Evolutionary conservation across 2,329 filamentous ascomycete species (phyloP).

Genomic region (Colletotrichum cordylinicola): DNA sequence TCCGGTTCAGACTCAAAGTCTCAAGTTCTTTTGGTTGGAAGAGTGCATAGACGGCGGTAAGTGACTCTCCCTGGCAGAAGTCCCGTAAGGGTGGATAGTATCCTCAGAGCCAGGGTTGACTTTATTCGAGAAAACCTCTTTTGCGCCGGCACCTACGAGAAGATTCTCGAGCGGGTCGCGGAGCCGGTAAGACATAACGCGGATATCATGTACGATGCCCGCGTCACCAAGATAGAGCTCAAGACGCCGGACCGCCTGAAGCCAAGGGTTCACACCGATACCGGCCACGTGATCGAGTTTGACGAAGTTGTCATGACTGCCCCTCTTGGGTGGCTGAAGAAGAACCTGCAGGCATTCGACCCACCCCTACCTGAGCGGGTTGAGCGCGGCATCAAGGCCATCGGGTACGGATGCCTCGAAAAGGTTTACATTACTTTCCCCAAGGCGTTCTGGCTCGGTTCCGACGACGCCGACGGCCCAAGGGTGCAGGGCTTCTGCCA

Average conservation of each 20-base stretch:
- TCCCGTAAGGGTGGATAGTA: background rate
- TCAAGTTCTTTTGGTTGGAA: conserved; percentile 81
- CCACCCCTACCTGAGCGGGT: conserved; percentile 64
- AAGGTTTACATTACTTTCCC: conserved; percentile 77
- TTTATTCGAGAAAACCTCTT: conserved; percentile 59
- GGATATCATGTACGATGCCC: conserved; percentile 56
- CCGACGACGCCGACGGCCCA: conserved; percentile 40
- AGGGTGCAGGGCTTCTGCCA: conserved; percentile 72
- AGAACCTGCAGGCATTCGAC: conserved; percentile 61
- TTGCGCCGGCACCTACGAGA: conserved; percentile 63
- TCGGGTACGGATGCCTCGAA: conserved; percentile 75
- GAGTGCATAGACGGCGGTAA: conserved; percentile 76
- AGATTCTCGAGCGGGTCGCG: conserved; percentile 63
- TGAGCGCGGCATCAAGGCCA: conserved; percentile 64
- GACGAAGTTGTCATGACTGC: conserved; percentile 73
- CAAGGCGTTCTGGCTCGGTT: conserved; percentile 72
- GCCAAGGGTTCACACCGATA: conserved; percentile 50
- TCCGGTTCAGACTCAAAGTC: conserved; percentile 67
- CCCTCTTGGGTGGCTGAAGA: conserved; percentile 73
- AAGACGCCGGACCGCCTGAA: conserved; percentile 30
- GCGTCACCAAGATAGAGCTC: conserved; percentile 49
- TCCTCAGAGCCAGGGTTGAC: background rate
- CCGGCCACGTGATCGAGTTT: conserved; percentile 55
- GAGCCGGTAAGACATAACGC: conserved; percentile 61
- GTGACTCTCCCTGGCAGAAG: conserved; percentile 18